Base-by-base conservation (phyloP, 129 eudicot genomes). In the Tagetes erecta region DNA sequence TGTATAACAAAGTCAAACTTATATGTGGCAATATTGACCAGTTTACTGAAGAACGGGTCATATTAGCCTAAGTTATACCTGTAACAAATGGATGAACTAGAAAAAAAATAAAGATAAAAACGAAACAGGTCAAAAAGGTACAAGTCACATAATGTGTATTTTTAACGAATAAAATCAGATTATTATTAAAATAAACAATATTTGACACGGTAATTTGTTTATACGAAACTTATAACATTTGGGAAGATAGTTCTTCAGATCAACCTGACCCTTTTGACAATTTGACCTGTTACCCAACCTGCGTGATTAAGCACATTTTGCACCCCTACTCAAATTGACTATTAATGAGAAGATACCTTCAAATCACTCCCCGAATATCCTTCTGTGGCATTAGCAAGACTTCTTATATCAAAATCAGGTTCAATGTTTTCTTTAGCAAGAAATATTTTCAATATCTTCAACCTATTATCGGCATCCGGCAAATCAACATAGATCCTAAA, bases 321-420 rank as follows among this genome's bases (percentile, higher is more conserved):
- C 67, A 62, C 45, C 20, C 12, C 67, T 62, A 37, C 38, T 8
- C 64, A 57, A 6, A 27, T 56, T 56, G 42, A 11, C 20, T 60
- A 9, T 10, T 35, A 70, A 34, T 1, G 14, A 42, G 14, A 49
- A 11, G 3, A 70, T 73, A 94, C 98, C 97, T 94, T 90, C 57
- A 94, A 83, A 75, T 94, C 98, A 74, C 97, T 94, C 36, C 98
- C 98, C 0, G 97, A 94, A 68, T 94, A 90, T 65, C 99, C 99
- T 74, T 95, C 99, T 9, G 99, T 91, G 70, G 86, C 90, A 74
- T 95, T 87, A 46, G 99, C 99, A 77, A 95, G 99, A 66, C 84
- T 76, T 40, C 83, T 80, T 75, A 83, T 79, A 60, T 86, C 83
- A 55, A 95, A 91, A 36, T 74, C 86, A 51, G 94, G 76, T 74